Percentiles rank a stretch among this genome's conserved stretches.
These are phyloP conservation scores for Pseudoneurospora amorphoporcata DNA, from an alignment of 495 filamentous ascomycete genomes.

Conservation along the genomic window DNA sequence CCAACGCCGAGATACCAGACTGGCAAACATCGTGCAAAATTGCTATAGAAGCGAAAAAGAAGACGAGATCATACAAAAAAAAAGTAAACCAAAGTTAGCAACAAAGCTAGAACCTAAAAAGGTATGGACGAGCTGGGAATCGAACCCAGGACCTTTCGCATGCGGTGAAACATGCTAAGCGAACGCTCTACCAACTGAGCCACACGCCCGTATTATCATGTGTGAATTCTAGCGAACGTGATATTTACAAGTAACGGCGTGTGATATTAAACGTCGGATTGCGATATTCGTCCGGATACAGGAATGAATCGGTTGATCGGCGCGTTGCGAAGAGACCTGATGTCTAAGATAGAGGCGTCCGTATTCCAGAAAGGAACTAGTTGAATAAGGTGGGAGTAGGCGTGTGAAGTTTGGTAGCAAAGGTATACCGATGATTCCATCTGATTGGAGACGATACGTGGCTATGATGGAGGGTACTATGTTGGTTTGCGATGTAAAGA, in stretches of 20 bases:
- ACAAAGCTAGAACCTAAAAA: background rate
- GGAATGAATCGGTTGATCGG: background rate
- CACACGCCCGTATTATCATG: background rate
- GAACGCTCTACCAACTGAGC: background rate
- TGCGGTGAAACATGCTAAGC: background rate
- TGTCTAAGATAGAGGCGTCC: background rate
- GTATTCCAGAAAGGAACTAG: background rate
- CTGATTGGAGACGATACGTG: background rate
- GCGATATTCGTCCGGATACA: background rate
- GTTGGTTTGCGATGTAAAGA: background rate
- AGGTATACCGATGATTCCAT: background rate
- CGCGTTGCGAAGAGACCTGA: background rate
- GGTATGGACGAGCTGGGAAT: slow-evolving; percentile 13
- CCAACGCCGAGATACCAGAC: too few species aligned
- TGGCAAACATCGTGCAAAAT: too few species aligned
- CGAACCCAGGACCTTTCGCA: slow-evolving; percentile 17
- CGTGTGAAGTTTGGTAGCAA: background rate
- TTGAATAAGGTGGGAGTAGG: background rate
- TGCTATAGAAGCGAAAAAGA: background rate
- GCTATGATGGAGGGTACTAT: background rate
- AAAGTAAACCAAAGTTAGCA: background rate
- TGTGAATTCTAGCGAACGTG: background rate
- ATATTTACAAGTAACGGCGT: background rate
- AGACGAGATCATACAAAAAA: background rate
- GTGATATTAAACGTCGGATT: background rate